Evolutionary conservation across 805 yeast genomes (phyloP).

Genomic region (Zygoascus bituminiphila): DNA sequence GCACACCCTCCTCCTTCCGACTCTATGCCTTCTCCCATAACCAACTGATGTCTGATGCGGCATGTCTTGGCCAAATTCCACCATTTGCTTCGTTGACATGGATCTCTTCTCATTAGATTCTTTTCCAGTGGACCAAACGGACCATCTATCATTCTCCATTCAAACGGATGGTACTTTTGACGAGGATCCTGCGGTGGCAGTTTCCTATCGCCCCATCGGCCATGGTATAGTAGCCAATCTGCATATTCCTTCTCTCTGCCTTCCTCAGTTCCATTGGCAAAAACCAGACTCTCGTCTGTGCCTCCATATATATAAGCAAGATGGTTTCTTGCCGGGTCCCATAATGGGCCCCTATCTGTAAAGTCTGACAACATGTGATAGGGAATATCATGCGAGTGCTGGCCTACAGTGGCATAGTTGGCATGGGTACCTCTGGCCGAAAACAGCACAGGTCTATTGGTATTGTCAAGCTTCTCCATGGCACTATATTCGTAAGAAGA

Average conservation of each 20-base stretch:
- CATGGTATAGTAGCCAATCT: constrained; percentile 71
- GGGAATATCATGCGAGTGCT: constrained; percentile 92
- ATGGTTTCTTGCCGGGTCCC: constrained; percentile 86
- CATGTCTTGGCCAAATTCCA: constrained; percentile 86
- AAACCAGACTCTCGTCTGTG: constrained; percentile 35
- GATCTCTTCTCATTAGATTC: constrained; percentile 55
- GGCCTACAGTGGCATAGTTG: constrained; percentile 91
- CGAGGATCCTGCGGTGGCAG: constrained; percentile 61
- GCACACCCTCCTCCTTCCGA: constrained; percentile 85
- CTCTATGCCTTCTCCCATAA: constrained; percentile 84
- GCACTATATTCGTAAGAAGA: constrained; percentile 76
- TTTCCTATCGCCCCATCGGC: constrained; percentile 87
- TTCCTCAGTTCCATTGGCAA: constrained; percentile 31
- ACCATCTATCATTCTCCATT: constrained; percentile 86
- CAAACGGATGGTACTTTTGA: constrained; percentile 81
- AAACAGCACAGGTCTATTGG: constrained; percentile 64
- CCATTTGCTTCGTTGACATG: constrained; percentile 86
- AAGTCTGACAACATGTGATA: constrained; percentile 85
- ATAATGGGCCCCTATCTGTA: constrained; percentile 88
- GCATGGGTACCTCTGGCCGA: constrained; percentile 97
- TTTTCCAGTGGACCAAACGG: constrained; percentile 86
- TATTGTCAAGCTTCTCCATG: constrained; percentile 51
- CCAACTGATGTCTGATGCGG: constrained; percentile 61
- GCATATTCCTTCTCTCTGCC: constrained; percentile 50
- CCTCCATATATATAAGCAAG: constrained; percentile 79